Evolutionary conservation across 2,329 filamentous ascomycete genomes (phyloP), one percentile per base, ranked within the genome.

Genomic region (Zymoseptoria passerinii): DNA sequence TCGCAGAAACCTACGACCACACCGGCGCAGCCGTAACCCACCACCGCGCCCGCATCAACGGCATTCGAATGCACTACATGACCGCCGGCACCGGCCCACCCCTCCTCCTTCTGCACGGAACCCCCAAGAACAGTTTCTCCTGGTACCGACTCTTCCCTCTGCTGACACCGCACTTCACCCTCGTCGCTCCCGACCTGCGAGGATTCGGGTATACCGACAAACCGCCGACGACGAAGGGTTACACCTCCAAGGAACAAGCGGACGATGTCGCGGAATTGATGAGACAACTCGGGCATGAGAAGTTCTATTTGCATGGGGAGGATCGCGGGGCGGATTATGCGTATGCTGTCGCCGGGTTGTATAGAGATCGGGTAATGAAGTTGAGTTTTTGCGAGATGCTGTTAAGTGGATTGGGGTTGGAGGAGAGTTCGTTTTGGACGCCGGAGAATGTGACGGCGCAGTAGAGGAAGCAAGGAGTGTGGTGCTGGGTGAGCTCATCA

Each of bases 131-230:
- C 59, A 66, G 63, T 55, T 70, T 69, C 61, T 74, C 74, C 66
- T 75, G 71, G 71, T 74, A 74, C 62, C 68, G 67, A 1, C 62
- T 74, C 35, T 61, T 71, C 16, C 71, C 72, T 1, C 63, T 70
- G 1, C 65, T 75, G 1, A 73, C 68, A 8, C 62, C 66, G 28
- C 64, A 74, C 59, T 74, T 74, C 62, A 73, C 68, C 0, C 56
- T 75, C 50, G 67, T 75, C 1, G 73, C 72, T 0, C 72, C 72
- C 1, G 72, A 74, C 57, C 63, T 74, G 0, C 66, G 73, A 16
- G 72, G 72, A 0, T 74, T 74, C 50, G 73, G 73, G 23, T 72
- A 72, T n/a, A 73, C 71, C 0, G 72, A 75, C 64, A 75, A 74
- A 56, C 72, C 72, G 0, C 73, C 72, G 0, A 68, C 71, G 3